Base-by-base conservation (phyloP, 2,329 filamentous ascomycete genomes). In the Ophiocordyceps robertsii region DNA sequence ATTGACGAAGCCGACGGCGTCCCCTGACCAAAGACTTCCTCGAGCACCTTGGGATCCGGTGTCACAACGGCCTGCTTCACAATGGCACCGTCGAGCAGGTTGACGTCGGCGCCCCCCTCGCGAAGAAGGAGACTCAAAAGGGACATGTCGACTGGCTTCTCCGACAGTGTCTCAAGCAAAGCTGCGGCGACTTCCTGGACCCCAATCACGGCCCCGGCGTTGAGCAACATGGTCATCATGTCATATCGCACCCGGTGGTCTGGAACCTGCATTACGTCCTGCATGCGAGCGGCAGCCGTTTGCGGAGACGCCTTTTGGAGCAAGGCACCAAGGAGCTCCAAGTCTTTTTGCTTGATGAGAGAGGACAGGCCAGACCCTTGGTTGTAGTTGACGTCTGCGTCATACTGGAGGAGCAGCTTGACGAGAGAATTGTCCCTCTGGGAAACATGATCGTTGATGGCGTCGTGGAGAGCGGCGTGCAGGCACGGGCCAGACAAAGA, bases 301-400 rank as follows among this genome's bases (percentile, higher is more conserved):
- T 67, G 62, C 0, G 69, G 61, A 0, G 68, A 66, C 1, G 67
- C 67, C 30, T 65, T 66, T 35, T 64, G 58, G 3, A 76, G 56
- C 7, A 78, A 49, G 0, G 58, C 60, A 14, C 63, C 58, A 1
- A 77, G 51, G 0, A 77, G 56, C 0, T 53, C 54, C 1, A 69
- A 43, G 39, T 78, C 72, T 29, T 62, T 65, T 43, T 71, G 68
- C 2, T 55, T 47, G 16, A 78, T 68, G 0, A 73, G 66, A 0
- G 67, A 60, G 0, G 65, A 55, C 13, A 78, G 59, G 3, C 64
- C 66, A n/a, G 65, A 59, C 0, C 72, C 71, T 24, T 69, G 65
- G 36, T 70, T 69, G 42, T 69, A 72, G 47, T 75, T 75, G 32
- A 74, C 64, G 39, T 77, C 72, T 4, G 70, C 70, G 13, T 70